Evolutionary conservation across 2,329 filamentous ascomycete species (phyloP).

Genomic region (Clonostachys chloroleuca): DNA sequence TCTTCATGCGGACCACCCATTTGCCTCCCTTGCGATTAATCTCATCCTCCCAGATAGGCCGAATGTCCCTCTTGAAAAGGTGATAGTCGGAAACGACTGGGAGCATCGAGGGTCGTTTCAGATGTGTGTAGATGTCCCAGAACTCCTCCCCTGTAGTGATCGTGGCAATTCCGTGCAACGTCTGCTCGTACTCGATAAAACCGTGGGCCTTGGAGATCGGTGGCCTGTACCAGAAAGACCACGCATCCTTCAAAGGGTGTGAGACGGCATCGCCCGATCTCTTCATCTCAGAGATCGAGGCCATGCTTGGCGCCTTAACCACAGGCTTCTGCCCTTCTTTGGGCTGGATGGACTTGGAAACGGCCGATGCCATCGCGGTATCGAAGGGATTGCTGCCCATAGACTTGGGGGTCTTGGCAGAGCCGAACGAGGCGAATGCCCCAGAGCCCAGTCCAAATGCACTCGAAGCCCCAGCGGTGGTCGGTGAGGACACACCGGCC

Average conservation of each 20-base stretch:
- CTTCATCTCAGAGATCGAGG: constrained; percentile 38
- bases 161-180: constrained; percentile 78
- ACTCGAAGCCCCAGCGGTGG: constrained; percentile 58
- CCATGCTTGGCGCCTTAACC: constrained; percentile 27
- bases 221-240: constrained; percentile 96
- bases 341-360: constrained; percentile 18
- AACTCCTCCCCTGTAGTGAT: constrained; percentile 86
- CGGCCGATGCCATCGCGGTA: constrained; percentile 51
- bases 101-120: constrained; percentile 83
- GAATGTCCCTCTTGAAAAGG: constrained; percentile 93
- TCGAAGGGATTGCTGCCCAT: constrained; percentile 73
- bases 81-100: constrained; percentile 97
- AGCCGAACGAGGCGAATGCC: constrained; percentile 85
- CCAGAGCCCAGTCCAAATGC: constrained; percentile 93
- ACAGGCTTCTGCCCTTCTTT: constrained; percentile 24
- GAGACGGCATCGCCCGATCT: constrained; percentile 24
- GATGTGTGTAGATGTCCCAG: constrained; percentile 81
- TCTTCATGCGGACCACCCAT: constrained; percentile 96
- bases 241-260: constrained; percentile 71
- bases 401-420: constrained; percentile 83
- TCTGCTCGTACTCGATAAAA: constrained; percentile 91
- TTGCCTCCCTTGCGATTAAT: constrained; percentile 96
- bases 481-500: constrained; percentile 69
- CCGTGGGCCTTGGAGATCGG: constrained; percentile 93
- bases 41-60: constrained; percentile 97